Percentiles rank a stretch among this genome's conserved stretches.
These are phyloP conservation scores for Calocera viscosa DNA, from an alignment of 768 basidiomycete genomes.

Conservation along the genomic window DNA sequence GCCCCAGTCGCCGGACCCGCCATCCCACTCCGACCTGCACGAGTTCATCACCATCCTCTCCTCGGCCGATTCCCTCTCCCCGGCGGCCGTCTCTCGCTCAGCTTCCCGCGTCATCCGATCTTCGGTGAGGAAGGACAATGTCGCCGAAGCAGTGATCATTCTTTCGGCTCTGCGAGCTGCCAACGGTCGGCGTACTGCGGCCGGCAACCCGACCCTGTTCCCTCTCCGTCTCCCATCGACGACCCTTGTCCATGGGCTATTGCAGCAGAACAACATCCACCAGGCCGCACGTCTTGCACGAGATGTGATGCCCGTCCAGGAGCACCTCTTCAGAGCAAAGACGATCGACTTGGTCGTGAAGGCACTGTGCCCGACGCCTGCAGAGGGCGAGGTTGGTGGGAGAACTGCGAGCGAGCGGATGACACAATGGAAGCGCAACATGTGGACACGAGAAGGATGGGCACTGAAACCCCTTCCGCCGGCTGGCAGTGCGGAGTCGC, in stretches of 20 bases:
- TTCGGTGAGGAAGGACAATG: neutral
- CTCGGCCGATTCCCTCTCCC: neutral
- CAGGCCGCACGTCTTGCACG: neutral
- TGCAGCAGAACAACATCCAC: constrained; percentile 6
- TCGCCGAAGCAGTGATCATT: neutral
- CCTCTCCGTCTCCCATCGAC: neutral
- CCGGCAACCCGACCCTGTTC: neutral
- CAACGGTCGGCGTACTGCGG: neutral
- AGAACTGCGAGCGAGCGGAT: neutral
- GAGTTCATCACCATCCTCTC: neutral
- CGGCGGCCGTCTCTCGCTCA: neutral
- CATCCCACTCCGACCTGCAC: neutral
- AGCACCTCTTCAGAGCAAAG: neutral
- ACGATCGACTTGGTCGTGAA: neutral
- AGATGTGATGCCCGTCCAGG: neutral
- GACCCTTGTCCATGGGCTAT: neutral
- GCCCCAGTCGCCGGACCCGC: neutral
- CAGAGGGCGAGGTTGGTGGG: neutral
- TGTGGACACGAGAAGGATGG: neutral
- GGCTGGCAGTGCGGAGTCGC: neutral
- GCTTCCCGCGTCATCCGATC: neutral
- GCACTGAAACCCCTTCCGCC: neutral
- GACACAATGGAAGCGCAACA: neutral
- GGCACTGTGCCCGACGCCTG: neutral
- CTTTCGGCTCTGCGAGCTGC: neutral